Evolutionary conservation across 306 rosid genomes (phyloP), one percentile per base, ranked within the genome.

Genomic region (Prunus mume): DNA sequence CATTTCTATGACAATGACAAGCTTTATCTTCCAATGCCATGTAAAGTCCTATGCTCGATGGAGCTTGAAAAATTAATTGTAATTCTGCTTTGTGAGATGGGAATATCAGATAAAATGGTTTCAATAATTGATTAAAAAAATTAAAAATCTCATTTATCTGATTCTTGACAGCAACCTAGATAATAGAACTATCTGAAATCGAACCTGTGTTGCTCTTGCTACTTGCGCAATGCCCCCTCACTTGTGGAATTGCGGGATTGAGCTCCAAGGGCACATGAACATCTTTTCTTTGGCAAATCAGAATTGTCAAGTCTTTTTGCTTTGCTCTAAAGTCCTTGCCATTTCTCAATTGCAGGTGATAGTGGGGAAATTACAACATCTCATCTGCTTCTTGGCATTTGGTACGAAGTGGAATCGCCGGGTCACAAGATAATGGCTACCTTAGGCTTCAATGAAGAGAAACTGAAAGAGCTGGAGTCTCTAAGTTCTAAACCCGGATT

Each of bases 381-480:
- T 43, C 80, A 83, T 87, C 34, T 89, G 34, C 89, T 90, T 77
- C 88, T 92, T 46, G 93, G 93, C 74, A 77, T 89, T 55, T 93
- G 97, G 94, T 81, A 84, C 20, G 89, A 89, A 68, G 83, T 45
- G 65, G 86, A 82, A 69, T 89, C 91, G 15, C 91, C 87, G 0
- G 91, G 94, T 71, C 82, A 81, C 79, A 88, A 87, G 75, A 83
- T 89, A 76, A 34, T 90, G 86, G 87, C 88, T 14, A 50, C 76
- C 73, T 80, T 86, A 56, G 93, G 96, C 72, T 85, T 93, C 73
- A 75, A 61, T 57, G 83, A 87, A 27, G 90, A 86, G 77, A 93
- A 89, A 81, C 93, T 83, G 51, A 82, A 79, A 71, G 93, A 86
- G 88, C 82, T 93, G 57, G 90, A 86, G 58, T 76, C 90, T 55